These are phyloP conservation scores for Corymbia maculata DNA, from an alignment of 345 rosid genomes.

Conservation along the genomic window DNA sequence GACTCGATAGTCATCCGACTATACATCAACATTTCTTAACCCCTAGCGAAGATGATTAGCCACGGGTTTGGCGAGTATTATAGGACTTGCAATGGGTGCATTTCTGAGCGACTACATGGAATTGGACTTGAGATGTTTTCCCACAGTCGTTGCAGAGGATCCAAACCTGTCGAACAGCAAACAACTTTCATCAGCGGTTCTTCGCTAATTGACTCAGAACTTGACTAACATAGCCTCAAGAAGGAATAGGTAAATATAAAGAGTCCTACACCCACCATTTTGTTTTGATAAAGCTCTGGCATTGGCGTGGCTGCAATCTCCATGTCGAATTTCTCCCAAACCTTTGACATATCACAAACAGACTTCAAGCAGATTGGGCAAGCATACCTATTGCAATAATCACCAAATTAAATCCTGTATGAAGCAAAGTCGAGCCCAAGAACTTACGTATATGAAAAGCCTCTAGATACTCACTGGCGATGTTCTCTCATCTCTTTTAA, in stretches of 20 bases:
- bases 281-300: constrained; percentile 64
- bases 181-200: background rate
- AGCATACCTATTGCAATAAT: constrained; percentile 37
- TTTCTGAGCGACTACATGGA: constrained; percentile 76
- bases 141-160: constrained; percentile 90
- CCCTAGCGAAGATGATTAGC: background rate
- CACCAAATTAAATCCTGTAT: background rate
- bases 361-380: constrained; percentile 92
- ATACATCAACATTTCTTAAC: background rate
- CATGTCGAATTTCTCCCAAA: constrained; percentile 79
- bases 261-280: constrained; percentile 20
- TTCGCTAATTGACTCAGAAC: background rate
- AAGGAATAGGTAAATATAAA: background rate
- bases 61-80: constrained; percentile 65
- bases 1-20: background rate
- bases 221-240: background rate
- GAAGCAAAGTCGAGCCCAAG: background rate
- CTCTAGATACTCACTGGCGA: constrained; percentile 39
- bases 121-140: constrained; percentile 41
- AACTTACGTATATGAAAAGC: background rate
- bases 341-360: constrained; percentile 85
- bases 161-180: constrained; percentile 37
- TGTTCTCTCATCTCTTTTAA: constrained; percentile 81
- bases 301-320: constrained; percentile 82
- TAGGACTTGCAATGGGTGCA: constrained; percentile 76